Percentiles rank a stretch among this genome's conserved stretches.
phyloP scores from a whole-genome alignment of 495 filamentous ascomycete genomes.

The Podospora conica region DNA sequence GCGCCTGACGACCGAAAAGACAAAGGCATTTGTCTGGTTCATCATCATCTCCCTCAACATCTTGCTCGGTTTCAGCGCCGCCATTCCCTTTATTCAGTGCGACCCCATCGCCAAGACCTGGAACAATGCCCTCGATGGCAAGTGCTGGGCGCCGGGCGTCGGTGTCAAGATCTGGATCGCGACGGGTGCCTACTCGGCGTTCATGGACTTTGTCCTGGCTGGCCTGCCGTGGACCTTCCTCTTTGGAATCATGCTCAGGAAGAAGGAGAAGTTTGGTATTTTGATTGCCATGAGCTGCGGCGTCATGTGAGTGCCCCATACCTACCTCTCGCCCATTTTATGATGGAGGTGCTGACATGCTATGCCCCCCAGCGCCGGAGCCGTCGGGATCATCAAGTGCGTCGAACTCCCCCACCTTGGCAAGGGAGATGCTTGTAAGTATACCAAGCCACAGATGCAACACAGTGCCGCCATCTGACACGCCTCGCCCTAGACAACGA shows the following conservation, averaged over 20 bases:
- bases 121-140: slow-evolving; percentile 14
- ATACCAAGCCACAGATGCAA: neutral
- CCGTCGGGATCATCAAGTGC: slow-evolving; percentile 6
- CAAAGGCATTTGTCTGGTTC: slow-evolving; percentile 12
- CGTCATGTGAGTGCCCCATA: neutral
- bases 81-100: slow-evolving; percentile 32
- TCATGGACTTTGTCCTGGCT: slow-evolving; percentile 26
- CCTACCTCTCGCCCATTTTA: no score
- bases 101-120: slow-evolving; percentile 26
- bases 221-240: slow-evolving; percentile 28
- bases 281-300: slow-evolving; percentile 30
- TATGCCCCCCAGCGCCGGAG: neutral
- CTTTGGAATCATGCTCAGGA: slow-evolving; percentile 21
- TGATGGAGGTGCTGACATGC: neutral
- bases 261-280: slow-evolving; percentile 27
- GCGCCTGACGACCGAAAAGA: slow-evolving; percentile 7
- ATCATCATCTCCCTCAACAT: slow-evolving; percentile 30
- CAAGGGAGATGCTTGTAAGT: slow-evolving; percentile 4
- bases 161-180: slow-evolving; percentile 5
- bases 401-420: slow-evolving; percentile 6
- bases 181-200: slow-evolving; percentile 18
- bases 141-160: slow-evolving; percentile 25
- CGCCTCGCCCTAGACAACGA: slow-evolving; percentile 12
- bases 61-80: slow-evolving; percentile 26
- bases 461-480: no score